Conservation (phyloP, 1,284 basidiomycete genomes). For the Boletus albobrunnescens region DNA sequence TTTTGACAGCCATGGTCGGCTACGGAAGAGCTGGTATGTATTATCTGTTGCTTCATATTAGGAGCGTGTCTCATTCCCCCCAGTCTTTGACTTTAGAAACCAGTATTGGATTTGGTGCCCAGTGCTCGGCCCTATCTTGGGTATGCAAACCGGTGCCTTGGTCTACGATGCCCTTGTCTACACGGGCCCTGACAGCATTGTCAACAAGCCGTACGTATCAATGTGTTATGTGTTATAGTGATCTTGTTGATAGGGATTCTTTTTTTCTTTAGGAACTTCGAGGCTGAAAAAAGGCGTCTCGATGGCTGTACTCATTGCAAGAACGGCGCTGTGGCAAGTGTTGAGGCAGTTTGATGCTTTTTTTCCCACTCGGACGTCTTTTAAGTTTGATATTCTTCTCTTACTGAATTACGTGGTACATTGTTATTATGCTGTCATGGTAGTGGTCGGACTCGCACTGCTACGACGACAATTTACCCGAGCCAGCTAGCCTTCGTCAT, state of each 20-base stretch:
- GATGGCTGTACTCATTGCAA: constrained; percentile 7
- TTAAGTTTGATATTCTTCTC: too few relatives aligned
- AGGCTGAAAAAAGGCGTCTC: constrained; percentile 16
- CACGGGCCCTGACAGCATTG: constrained; percentile 48
- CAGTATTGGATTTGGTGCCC: constrained; percentile 81
- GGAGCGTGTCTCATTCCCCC: neutral
- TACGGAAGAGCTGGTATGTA: constrained; percentile 47
- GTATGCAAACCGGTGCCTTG: constrained; percentile 49
- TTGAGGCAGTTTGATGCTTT: constrained; percentile 26
- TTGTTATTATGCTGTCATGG: neutral
- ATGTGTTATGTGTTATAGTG: neutral
- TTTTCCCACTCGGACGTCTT: too few relatives aligned
- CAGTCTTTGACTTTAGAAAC: constrained; percentile 47
- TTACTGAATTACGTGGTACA: neutral
- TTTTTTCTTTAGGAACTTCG: constrained; percentile 11
- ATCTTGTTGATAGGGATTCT: neutral
- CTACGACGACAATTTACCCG: neutral
- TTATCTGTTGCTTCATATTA: neutral
- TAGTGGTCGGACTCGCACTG: too few relatives aligned
- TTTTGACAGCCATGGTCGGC: constrained; percentile 57
- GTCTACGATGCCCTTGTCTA: constrained; percentile 54
- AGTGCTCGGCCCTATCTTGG: constrained; percentile 54
- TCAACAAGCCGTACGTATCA: constrained; percentile 48
- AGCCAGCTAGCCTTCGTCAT: too few relatives aligned
- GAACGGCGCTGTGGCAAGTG: neutral